Evolutionary conservation across 1,284 basidiomycete species (phyloP), one percentile per base, ranked within the genome.

Genomic region (Lignosus rhinocerotis): DNA sequence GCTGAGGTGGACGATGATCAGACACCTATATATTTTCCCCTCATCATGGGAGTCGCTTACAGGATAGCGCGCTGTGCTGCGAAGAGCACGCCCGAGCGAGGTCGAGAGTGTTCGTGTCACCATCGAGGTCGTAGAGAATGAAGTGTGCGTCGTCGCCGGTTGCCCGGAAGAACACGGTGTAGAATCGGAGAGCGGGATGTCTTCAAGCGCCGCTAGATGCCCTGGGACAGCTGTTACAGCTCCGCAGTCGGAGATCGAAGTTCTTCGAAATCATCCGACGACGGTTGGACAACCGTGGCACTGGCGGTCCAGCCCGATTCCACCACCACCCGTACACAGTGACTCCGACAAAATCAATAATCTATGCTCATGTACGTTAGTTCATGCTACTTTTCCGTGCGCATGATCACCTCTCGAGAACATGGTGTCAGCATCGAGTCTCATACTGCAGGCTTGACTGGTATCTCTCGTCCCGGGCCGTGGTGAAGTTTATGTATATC

Each of bases 31-130:
- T 44, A 0, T 7, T 6, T 44, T n/a, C 2, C 3, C 1, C 25
- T 9, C 1, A 11, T 48, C 16, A 42, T 2, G 36, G 1, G 17
- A 17, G 46, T 25, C 43, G 68, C 84, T 71, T 64, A 87, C 87
- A 43, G 80, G 78, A 65, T 75, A 78, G 69, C 83, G 84, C 64
- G 80, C 78, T 70, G 82, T 79, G 68, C 73, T 78, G 70, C 83
- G 83, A 66, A 89, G 75, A 60, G 80, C 78, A 73, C 84, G 83
- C 76, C 81, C 80, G 69, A 89, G 79, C 73, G 79, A 78, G 63
- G 72, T 72, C 63, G 80, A 80, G 68, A 89, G 79, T 72, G 82
- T 83, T 80, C 84, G 77, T 65, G 86, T 80, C 73, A 84, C 84
- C 87, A 89, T 88, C 72, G 72, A 70, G 70, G 66, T 70, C 66